These are phyloP conservation scores for Lentinus tigrinus DNA, from an alignment of 768 basidiomycete genomes.

Conservation along the genomic window DNA sequence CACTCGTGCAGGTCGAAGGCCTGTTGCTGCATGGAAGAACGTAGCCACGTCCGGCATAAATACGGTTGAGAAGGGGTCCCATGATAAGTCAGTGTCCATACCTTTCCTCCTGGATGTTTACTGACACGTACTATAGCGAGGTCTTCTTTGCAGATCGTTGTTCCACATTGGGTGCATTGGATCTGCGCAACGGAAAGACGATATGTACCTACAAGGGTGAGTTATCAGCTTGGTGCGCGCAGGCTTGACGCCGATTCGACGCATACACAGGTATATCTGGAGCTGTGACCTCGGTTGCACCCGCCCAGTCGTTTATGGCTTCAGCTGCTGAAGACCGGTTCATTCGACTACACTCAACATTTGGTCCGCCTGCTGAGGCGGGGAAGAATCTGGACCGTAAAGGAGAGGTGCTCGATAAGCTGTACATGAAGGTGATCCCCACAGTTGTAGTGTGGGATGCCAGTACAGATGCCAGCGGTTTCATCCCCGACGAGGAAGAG, in stretches of 20 bases:
- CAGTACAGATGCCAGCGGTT: slow-evolving; percentile 10
- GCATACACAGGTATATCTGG: slow-evolving; percentile 62
- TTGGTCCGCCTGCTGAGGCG: slow-evolving; percentile 45
- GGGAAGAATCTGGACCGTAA: slow-evolving; percentile 54
- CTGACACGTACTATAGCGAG: slow-evolving; percentile 46
- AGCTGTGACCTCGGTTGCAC: slow-evolving; percentile 62
- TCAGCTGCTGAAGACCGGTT: slow-evolving; percentile 71
- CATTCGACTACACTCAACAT: slow-evolving; percentile 64
- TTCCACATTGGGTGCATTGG: slow-evolving; percentile 61
- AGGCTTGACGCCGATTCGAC: neutral
- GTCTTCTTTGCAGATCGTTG: slow-evolving; percentile 67
- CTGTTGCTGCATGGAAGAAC: slow-evolving; percentile 65
- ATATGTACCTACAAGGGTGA: slow-evolving; percentile 69
- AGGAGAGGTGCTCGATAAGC: slow-evolving; percentile 61
- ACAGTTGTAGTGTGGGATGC: slow-evolving; percentile 67
- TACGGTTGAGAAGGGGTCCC: slow-evolving; percentile 53
- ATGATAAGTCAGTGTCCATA: slow-evolving; percentile 56
- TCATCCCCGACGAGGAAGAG: slow-evolving; percentile 31
- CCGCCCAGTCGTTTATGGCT: slow-evolving; percentile 51
- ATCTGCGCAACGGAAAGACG: slow-evolving; percentile 65
- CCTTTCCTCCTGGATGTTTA: neutral
- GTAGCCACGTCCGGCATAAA: slow-evolving; percentile 60
- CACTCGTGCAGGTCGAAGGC: slow-evolving; percentile 63
- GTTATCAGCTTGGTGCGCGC: neutral
- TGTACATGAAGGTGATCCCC: slow-evolving; percentile 61